Conservation (phyloP, 2,329 filamentous ascomycete genomes). For the Colletotrichum ledebouriae region DNA sequence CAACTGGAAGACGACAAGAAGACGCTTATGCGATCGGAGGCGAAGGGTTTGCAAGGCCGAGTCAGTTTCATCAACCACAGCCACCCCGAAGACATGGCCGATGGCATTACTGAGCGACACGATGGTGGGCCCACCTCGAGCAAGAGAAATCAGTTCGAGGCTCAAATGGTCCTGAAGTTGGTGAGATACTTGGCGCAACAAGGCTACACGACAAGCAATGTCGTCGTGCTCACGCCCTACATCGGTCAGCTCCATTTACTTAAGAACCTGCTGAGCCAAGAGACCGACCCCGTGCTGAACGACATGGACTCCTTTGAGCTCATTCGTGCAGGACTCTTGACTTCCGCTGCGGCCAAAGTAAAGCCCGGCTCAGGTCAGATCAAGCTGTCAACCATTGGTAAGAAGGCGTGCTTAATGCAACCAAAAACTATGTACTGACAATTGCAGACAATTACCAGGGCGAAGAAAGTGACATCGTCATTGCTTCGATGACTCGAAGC, state of each 20-base stretch:
- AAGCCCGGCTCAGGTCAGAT: conserved; percentile 62
- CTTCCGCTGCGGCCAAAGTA: conserved; percentile 63
- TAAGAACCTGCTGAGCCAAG: conserved; percentile 62
- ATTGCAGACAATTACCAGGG: conserved; percentile 80
- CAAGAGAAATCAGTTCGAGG: conserved; percentile 76
- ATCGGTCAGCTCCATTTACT: conserved; percentile 76
- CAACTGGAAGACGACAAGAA: conserved; percentile 67
- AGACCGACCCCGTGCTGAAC: conserved; percentile 75
- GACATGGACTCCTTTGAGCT: conserved; percentile 77
- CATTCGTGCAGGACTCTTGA: conserved; percentile 72
- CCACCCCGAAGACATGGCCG: conserved; percentile 62
- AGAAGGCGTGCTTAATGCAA: conserved; percentile 44
- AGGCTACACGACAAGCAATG: conserved; percentile 73
- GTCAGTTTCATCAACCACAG: conserved; percentile 78
- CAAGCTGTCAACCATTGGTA: conserved; percentile 78
- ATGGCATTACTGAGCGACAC: conserved; percentile 59
- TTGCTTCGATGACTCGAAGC: conserved; percentile 76
- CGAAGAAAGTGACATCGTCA: conserved; percentile 80
- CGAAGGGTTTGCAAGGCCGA: conserved; percentile 70
- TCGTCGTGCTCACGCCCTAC: conserved; percentile 81
- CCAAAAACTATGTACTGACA: background rate
- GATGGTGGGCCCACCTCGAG: conserved; percentile 65
- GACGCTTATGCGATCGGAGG: conserved; percentile 59
- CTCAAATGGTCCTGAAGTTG: conserved; percentile 72
- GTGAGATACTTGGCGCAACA: conserved; percentile 79